Base-by-base conservation (phyloP, 441 rosid genomes). In the Hypseocharis bilobata region DNA sequence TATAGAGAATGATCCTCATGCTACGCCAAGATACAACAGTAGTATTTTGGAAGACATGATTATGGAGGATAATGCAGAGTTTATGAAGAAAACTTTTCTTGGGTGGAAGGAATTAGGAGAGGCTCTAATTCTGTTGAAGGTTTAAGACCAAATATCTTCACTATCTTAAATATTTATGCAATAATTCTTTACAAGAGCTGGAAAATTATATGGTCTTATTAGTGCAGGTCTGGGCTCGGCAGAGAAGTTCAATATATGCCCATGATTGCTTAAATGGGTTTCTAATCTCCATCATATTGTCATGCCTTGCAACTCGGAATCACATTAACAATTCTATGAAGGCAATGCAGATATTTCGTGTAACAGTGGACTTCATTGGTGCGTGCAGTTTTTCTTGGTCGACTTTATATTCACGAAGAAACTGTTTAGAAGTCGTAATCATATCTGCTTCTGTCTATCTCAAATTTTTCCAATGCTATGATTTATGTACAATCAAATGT, bases 251-350 rank as follows among this genome's bases (percentile, higher is more conserved):
- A 2, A 74, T 92, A 68, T 81, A 82, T 30, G 77, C 66, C 66
- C 84, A 92, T 36, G 94, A 92, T 80, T 82, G 98, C 77, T 67
- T 89, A 71, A 88, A 86, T 82, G 98, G 94, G 60, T 89, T 75
- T 80, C 71, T 92, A 14, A 70, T 87, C 58, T 85, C 96, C 67
- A 69, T 82, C 70, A 81, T 92, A 56, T 61, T 90, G 70, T 79
- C 92, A 36, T 87, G 82, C 79, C 85, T 92, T 76, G 89, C 81
- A 61, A 77, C 73, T 42, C 74, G 76, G 66, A 77, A 68, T 30
- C 86, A 87, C 78, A 70, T 87, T 70, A 84, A 77, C 78, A 84
- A 76, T 27, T 70, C 88, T 7, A 78, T 88, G 88, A 88, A 78
- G 67, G 83, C 92, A 17, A 65, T 92, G 76, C 91, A 82, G 67